Conservation (phyloP, 1,284 basidiomycete species). For the Xerocomus nothofagi region DNA sequence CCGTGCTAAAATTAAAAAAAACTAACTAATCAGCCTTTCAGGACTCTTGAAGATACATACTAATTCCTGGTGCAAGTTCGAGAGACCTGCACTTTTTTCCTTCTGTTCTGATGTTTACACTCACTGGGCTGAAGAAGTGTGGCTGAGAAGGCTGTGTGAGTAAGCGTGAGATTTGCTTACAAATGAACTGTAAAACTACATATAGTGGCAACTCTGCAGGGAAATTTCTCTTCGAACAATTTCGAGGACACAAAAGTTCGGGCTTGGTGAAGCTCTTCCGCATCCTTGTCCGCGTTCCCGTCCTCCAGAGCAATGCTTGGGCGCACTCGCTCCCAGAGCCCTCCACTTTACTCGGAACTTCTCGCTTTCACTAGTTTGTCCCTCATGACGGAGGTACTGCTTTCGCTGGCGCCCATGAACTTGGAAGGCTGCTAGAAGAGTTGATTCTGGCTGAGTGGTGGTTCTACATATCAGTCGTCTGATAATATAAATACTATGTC, state of each 20-base stretch:
- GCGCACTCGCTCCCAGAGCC: conserved; percentile 38
- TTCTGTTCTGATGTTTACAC: no score
- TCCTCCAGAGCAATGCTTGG: conserved; percentile 64
- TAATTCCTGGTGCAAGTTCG: not conserved
- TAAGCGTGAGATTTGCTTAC: conserved; percentile 30
- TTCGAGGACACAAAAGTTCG: conserved; percentile 85
- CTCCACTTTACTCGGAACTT: conserved; percentile 31
- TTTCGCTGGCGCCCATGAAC: conserved; percentile 42
- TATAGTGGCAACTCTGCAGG: not conserved
- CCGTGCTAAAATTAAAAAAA: not conserved
- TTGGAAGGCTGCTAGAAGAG: conserved; percentile 29
- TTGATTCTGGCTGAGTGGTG: conserved; percentile 22
- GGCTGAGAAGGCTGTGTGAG: no score
- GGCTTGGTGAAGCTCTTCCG: conserved; percentile 73
- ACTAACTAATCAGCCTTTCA: not conserved
- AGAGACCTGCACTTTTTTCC: not conserved
- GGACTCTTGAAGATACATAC: no score
- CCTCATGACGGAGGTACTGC: conserved; percentile 56
- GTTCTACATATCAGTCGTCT: conserved; percentile 26
- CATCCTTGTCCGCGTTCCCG: conserved; percentile 89
- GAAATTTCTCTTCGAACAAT: conserved; percentile 49
- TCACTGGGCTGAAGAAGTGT: no score
- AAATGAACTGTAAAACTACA: conserved; percentile 11
- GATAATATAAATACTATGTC: not conserved
- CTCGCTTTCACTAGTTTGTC: conserved; percentile 44